These are phyloP conservation scores for Diplotaxis tenuifolia DNA, from an alignment of 345 rosid species.

Conservation along the genomic window DNA sequence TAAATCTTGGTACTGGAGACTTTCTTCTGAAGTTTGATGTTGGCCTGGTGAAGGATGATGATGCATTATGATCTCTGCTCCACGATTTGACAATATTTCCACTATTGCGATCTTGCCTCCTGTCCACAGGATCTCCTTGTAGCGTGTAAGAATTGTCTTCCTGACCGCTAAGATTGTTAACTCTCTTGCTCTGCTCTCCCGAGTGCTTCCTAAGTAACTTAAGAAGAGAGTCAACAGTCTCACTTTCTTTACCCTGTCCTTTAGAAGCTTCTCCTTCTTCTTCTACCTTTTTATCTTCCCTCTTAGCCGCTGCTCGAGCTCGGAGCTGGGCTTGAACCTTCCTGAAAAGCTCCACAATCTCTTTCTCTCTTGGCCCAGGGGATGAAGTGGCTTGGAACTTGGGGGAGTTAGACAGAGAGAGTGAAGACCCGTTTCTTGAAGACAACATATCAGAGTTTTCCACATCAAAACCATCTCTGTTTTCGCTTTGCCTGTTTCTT, in stretches of 20 bases:
- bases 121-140: constrained; percentile 20
- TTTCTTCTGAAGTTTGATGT: constrained; percentile 70
- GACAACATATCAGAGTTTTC: constrained; percentile 58
- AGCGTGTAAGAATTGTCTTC: constrained; percentile 34
- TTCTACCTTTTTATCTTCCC: constrained; percentile 61
- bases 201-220: constrained; percentile 83
- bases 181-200: constrained; percentile 56
- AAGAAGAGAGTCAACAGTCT: constrained; percentile 78
- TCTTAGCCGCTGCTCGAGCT: constrained; percentile 67
- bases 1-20: constrained; percentile 65
- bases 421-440: constrained; percentile 62
- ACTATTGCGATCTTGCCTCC: constrained; percentile 44
- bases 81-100: constrained; percentile 21
- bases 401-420: constrained; percentile 56
- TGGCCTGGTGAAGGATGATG: constrained; percentile 60
- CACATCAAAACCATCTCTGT: constrained; percentile 48
- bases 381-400: constrained; percentile 72
- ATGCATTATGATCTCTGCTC: constrained; percentile 37
- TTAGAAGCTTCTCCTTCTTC: constrained; percentile 44
- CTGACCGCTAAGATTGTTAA: constrained; percentile 31
- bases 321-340: constrained; percentile 89
- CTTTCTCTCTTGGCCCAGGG: constrained; percentile 81
- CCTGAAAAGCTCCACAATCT: constrained; percentile 82
- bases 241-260: constrained; percentile 62
- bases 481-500: constrained; percentile 61